A percentile compares a stretch with the other conserved stretches of the same genome.
Evolutionary conservation across 441 rosid genomes (phyloP).

Genomic region (Kokia cookei): DNA sequence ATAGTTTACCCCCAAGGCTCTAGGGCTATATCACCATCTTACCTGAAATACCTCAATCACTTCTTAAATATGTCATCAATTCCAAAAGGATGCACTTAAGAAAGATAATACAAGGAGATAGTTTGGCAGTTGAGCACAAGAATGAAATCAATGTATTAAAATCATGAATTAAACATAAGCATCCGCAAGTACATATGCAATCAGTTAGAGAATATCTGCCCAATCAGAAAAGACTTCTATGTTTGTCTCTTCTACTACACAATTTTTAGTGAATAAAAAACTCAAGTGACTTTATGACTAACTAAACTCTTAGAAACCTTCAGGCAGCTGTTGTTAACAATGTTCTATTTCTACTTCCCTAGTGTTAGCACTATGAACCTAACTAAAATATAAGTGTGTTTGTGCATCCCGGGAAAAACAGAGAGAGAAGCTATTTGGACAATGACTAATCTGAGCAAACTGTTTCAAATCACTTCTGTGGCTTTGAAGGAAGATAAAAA

Average conservation of each 20-base stretch:
- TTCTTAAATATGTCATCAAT: slow-evolving; percentile 2
- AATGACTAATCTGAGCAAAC: not conserved
- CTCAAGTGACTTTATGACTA: not conserved
- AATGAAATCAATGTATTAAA: not conserved
- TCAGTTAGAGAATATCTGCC: not conserved
- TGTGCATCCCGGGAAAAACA: not conserved
- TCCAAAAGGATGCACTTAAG: not conserved
- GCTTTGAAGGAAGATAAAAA: not conserved
- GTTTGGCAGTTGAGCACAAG: not conserved
- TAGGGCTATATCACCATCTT: not conserved
- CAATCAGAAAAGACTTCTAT: not conserved
- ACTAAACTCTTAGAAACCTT: not conserved
- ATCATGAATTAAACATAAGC: not conserved
- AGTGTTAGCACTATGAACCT: not conserved
- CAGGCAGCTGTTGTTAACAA: not conserved
- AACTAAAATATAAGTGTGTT: not conserved
- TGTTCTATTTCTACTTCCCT: not conserved
- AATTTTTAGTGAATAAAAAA: not conserved
- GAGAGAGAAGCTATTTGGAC: not conserved
- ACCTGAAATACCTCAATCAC: not conserved
- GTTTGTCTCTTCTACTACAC: not conserved
- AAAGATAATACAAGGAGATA: not conserved
- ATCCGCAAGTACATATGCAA: not conserved
- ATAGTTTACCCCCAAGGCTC: not conserved
- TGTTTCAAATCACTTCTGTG: not conserved